Conservation (phyloP, 2,329 filamentous ascomycete genomes). For the Xylariaceae sp. region DNA sequence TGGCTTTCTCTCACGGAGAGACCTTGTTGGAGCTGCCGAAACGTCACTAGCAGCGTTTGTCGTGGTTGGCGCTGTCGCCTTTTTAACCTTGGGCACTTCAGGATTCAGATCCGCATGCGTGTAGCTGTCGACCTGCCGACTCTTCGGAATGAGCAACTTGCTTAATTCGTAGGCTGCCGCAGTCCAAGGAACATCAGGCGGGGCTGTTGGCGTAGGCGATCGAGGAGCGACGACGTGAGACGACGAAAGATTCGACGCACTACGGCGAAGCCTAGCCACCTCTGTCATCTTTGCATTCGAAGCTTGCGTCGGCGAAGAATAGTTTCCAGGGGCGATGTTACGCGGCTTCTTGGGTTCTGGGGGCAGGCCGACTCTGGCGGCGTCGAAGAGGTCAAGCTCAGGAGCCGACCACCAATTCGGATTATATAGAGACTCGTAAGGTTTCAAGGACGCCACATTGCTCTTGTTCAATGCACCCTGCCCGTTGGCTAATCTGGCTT, state of each 20-base stretch:
- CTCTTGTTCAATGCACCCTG: slow-evolving; percentile 3
- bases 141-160: slow-evolving; percentile 71
- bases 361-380: slow-evolving; percentile 46
- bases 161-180: slow-evolving; percentile 77
- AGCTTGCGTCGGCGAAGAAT: slow-evolving; percentile 81
- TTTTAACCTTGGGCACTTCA: slow-evolving; percentile 56
- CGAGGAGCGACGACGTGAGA: slow-evolving; percentile 35
- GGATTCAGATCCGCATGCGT: slow-evolving; percentile 72
- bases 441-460: slow-evolving; percentile 30
- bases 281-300: slow-evolving; percentile 76
- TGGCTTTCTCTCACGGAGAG: slow-evolving; percentile 65
- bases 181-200: slow-evolving; percentile 73
- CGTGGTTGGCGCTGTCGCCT: slow-evolving; percentile 51
- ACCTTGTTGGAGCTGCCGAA: slow-evolving; percentile 50
- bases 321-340: slow-evolving; percentile 59
- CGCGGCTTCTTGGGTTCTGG: slow-evolving; percentile 50
- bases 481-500: slow-evolving; percentile 36
- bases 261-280: slow-evolving; percentile 59
- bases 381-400: slow-evolving; percentile 65
- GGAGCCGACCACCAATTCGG: slow-evolving; percentile 64
- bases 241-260: slow-evolving; percentile 50
- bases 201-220: slow-evolving; percentile 61
- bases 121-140: slow-evolving; percentile 70
- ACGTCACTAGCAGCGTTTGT: slow-evolving; percentile 31
- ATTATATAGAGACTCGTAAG: slow-evolving; percentile 50